Conservation (phyloP, 1,139 yeast genomes). For the Scheffersomyces illinoinensis region DNA sequence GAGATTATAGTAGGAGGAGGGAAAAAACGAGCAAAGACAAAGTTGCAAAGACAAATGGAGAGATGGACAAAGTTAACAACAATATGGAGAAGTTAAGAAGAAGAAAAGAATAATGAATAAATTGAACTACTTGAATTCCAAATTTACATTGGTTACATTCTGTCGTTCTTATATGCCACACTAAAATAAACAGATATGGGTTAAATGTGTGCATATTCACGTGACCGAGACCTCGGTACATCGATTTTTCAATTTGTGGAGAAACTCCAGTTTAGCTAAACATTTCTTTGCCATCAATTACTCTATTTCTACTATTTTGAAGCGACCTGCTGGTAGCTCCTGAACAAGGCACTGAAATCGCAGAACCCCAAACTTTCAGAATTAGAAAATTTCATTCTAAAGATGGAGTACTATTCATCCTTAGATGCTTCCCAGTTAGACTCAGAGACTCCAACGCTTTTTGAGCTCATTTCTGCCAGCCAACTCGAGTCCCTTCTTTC, state of each 20-base stretch:
- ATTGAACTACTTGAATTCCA: not conserved
- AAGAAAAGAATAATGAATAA: not conserved
- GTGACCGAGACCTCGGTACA: not conserved
- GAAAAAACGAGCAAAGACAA: too few species aligned
- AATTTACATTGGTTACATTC: too few species aligned
- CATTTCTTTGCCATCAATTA: not conserved
- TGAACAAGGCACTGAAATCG: not conserved
- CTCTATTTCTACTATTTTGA: not conserved
- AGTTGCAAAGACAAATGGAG: not conserved
- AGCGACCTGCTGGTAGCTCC: not conserved
- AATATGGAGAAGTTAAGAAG: not conserved
- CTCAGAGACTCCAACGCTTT: constrained; percentile 75
- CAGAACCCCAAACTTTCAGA: not conserved
- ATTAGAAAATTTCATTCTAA: not conserved
- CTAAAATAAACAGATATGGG: not conserved
- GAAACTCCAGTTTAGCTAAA: not conserved
- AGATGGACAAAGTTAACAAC: too few species aligned
- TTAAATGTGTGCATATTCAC: not conserved
- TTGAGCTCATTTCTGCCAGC: constrained; percentile 77
- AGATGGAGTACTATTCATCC: constrained; percentile 82
- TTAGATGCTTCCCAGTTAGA: constrained; percentile 76
- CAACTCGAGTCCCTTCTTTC: constrained; percentile 78
- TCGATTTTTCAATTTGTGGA: not conserved
- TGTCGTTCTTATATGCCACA: not conserved
- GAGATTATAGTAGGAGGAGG: not conserved